A percentile compares a stretch with the other conserved stretches of the same genome.
Conservation (phyloP, 768 basidiomycete genomes). For the Tricholoma saponaceum region DNA sequence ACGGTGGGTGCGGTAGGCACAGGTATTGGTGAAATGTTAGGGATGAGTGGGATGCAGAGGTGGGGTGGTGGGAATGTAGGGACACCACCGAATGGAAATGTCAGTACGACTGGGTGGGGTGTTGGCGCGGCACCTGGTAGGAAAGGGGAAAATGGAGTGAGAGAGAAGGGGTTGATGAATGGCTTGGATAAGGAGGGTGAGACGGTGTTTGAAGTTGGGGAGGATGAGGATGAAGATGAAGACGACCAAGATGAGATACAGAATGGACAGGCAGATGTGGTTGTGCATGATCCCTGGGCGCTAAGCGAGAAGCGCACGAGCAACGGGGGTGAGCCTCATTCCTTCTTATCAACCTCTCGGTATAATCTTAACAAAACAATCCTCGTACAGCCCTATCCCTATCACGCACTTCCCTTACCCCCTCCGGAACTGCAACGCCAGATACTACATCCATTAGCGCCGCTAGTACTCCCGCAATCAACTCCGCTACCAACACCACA, state of each 20-base stretch:
- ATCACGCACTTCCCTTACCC: neutral
- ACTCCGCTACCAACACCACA: constrained; percentile 1
- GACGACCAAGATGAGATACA: constrained; percentile 8
- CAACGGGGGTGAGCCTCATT: neutral
- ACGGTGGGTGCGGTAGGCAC: constrained; percentile 67
- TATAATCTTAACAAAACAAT: neutral
- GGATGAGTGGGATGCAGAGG: constrained; percentile 19
- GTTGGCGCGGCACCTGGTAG: constrained; percentile 17
- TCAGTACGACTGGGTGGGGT: constrained; percentile 18
- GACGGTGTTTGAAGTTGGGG: constrained; percentile 50
- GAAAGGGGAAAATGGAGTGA: neutral
- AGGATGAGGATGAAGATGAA: constrained; percentile 29
- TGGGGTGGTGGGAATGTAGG: constrained; percentile 55
- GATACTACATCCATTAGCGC: constrained; percentile 1
- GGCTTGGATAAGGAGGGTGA: constrained; percentile 36
- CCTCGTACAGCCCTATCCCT: neutral
- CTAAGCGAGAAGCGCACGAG: constrained; percentile 4
- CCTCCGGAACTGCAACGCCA: neutral
- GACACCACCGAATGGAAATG: constrained; percentile 8
- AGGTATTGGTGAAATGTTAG: constrained; percentile 51
- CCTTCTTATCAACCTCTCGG: neutral
- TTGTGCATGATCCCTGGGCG: constrained; percentile 11
- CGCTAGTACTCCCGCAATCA: constrained; percentile 2
- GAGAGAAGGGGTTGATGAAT: constrained; percentile 14
- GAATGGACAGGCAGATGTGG: constrained; percentile 27